Base-by-base conservation (phyloP, 2,329 filamentous ascomycete genomes). In the Sarocladium kiliense region DNA sequence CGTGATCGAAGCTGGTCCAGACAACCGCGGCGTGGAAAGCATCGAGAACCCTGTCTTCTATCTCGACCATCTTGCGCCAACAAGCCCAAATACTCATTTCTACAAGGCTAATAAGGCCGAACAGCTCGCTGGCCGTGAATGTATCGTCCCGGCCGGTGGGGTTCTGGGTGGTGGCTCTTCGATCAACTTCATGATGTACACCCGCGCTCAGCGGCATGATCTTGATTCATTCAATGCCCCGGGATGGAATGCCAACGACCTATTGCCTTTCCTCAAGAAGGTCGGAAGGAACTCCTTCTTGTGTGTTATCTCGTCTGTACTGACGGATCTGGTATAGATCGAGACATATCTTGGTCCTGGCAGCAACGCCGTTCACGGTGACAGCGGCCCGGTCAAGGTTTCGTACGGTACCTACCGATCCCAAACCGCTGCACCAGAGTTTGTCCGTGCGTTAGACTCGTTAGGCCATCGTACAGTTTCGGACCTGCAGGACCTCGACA, bases 1-100 rank as follows among this genome's bases (percentile, higher is more conserved):
- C 11, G 67, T 84, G 12, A 73, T 83, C 45, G 80, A 84, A 61
- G 68, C 71, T 23, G 80, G 80, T 1, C 70, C 69, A 18, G 78
- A 82, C 64, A 82, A 77, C 60, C 74, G 75, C 57, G 69, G 78
- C 59, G 69, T 75, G 49, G 74, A 75, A 0, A 72, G 70, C 12
- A 68, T 82, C 25, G 66, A 74, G 11, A 71, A 79, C 53, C 80
- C 80, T 1, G 78, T 72, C 0, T 66, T 80, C 16, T 55, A 57
- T 36, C 49, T 61, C 37, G 55, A 27, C 37, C 58, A 66, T 51
- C 34, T 66, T 5, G n/a, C 56, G 2, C 60, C 64, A 5, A 57
- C 23, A 1, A 62, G 59, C 39, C 57, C 61, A 9, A 63, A 60
- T 0, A 55, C 60, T 2, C 53, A 64, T 16, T 62, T 63, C 26